Conservation (phyloP, 306 rosid species). For the Casuarina glauca region DNA sequence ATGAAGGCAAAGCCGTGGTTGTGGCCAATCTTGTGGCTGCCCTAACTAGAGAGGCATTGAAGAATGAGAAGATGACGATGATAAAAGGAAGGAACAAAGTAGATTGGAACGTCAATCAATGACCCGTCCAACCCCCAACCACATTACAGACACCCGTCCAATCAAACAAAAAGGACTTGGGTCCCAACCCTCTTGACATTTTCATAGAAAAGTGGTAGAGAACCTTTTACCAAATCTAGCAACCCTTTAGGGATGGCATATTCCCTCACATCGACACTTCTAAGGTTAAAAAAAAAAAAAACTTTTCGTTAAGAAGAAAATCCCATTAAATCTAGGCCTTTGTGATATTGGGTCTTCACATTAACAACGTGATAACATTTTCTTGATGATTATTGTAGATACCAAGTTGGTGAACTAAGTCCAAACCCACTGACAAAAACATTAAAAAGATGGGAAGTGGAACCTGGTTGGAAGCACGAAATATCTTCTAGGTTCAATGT, state of each 20-base stretch:
- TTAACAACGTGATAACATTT: background rate
- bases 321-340: background rate
- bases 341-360: background rate
- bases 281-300: background rate
- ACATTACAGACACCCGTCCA: background rate
- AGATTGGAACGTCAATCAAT: background rate
- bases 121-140: background rate
- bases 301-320: background rate
- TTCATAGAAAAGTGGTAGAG: background rate
- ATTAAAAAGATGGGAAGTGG: background rate
- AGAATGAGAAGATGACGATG: background rate
- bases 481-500: no score
- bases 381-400: no score
- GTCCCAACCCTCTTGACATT: background rate
- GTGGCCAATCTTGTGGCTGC: background rate
- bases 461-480: no score
- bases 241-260: background rate
- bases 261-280: background rate
- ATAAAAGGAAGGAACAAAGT: background rate
- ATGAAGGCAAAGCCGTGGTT: no score
- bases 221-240: conserved; percentile 4
- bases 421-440: background rate
- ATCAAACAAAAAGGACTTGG: background rate
- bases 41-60: background rate
- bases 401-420: background rate